phyloP scores from a whole-genome alignment of 2,329 filamentous ascomycete genomes.

The Dactylellina sp. region DNA sequence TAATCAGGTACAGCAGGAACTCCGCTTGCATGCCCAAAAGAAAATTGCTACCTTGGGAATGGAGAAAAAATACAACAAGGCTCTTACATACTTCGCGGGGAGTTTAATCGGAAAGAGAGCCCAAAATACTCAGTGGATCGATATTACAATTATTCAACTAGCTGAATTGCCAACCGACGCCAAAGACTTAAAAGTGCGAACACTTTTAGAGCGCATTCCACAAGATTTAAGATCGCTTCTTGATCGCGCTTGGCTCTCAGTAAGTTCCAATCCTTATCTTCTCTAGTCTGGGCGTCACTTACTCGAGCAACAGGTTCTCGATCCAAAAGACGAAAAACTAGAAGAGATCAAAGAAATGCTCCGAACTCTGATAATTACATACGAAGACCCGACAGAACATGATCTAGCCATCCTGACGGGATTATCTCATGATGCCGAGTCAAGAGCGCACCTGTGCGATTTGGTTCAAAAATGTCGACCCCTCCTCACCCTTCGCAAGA shows the following conservation, averaged over 20 bases:
- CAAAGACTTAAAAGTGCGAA: conserved; percentile 64
- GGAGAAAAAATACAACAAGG: conserved; percentile 65
- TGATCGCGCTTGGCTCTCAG: conserved; percentile 63
- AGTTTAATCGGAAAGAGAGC: conserved; percentile 65
- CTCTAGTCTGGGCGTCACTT: not conserved
- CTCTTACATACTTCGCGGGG: conserved; percentile 65
- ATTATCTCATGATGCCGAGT: conserved; percentile 61
- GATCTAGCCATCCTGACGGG: conserved; percentile 64
- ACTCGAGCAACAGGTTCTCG: conserved; percentile 61
- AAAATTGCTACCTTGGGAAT: conserved; percentile 62
- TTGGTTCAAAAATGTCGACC: conserved; percentile 65
- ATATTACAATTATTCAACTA: conserved; percentile 65
- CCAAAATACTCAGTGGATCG: conserved; percentile 66
- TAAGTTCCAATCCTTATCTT: conserved; percentile 8
- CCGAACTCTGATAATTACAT: conserved; percentile 64
- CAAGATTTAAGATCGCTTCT: conserved; percentile 64
- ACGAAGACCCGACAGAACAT: conserved; percentile 64
- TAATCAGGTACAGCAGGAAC: conserved; percentile 63
- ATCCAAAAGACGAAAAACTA: conserved; percentile 61
- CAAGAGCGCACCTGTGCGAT: conserved; percentile 62
- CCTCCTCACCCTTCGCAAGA: conserved; percentile 60
- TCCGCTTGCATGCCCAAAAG: conserved; percentile 63
- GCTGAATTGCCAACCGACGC: conserved; percentile 63
- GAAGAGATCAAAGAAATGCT: conserved; percentile 66
- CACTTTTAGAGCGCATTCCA: conserved; percentile 64